Evolutionary conservation across 768 basidiomycete species (phyloP).

Genomic region (Stropharia rugosoannulata): DNA sequence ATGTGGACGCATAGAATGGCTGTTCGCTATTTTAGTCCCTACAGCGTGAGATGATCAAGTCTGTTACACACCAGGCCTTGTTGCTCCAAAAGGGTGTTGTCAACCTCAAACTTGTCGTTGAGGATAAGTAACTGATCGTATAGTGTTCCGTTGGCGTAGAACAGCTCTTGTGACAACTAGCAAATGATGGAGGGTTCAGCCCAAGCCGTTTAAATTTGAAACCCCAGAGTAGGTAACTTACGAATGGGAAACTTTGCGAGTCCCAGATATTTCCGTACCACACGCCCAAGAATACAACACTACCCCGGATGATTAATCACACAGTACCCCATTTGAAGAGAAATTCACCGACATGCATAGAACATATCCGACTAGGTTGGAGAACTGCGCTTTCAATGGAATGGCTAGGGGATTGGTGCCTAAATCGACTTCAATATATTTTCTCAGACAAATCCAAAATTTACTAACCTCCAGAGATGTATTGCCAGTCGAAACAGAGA

Average conservation of each 20-base stretch:
- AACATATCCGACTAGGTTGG: constrained; percentile 45
- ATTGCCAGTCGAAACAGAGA: constrained; percentile 64
- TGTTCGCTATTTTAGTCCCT: constrained; percentile 5
- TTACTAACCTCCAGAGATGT: constrained; percentile 42
- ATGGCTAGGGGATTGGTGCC: constrained; percentile 48
- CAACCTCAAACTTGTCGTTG: constrained; percentile 41
- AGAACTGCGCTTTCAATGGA: constrained; percentile 50
- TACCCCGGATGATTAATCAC: constrained; percentile 6
- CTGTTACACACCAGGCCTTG: constrained; percentile 35
- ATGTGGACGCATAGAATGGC: constrained; percentile 49
- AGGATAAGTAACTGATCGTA: constrained; percentile 50
- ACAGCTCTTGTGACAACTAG: constrained; percentile 51
- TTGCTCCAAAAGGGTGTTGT: constrained; percentile 35
- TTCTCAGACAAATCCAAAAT: background rate
- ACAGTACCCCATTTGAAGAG: background rate
- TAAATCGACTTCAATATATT: constrained; percentile 12
- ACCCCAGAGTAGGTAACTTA: constrained; percentile 8
- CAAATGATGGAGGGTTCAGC: constrained; percentile 25
- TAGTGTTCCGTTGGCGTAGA: constrained; percentile 43
- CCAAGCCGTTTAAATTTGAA: background rate
- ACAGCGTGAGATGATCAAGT: background rate
- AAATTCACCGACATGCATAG: constrained; percentile 41
- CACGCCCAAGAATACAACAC: constrained; percentile 46
- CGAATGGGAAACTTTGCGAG: constrained; percentile 32
- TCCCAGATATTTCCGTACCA: constrained; percentile 58